Evolutionary conservation across 306 rosid genomes (phyloP).

Genomic region (Astragalus glycyphyllos): DNA sequence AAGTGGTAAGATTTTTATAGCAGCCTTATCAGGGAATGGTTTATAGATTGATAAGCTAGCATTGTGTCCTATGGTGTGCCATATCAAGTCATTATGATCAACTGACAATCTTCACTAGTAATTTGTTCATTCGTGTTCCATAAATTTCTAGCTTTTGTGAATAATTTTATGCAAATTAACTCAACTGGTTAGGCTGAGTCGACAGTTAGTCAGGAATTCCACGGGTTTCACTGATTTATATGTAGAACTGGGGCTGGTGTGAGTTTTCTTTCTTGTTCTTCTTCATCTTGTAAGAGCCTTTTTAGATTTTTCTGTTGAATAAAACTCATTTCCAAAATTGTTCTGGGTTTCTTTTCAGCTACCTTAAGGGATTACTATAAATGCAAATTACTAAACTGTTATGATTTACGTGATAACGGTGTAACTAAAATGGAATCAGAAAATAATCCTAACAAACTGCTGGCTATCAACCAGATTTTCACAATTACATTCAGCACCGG

Average conservation of each 20-base stretch:
- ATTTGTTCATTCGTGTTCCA: constrained; percentile 21
- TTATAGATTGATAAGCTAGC: constrained; percentile 32
- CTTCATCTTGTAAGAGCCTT: no score
- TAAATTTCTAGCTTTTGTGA: constrained; percentile 24
- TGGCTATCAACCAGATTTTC: not conserved
- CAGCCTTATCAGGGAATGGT: not conserved
- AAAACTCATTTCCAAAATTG: no score
- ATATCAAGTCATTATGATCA: constrained; percentile 6
- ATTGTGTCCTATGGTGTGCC: not conserved
- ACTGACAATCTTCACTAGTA: not conserved
- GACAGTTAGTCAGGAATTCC: no score
- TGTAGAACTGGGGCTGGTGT: no score
- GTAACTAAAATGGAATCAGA: constrained; percentile 2
- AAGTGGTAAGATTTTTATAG: constrained; percentile 71
- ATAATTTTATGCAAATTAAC: constrained; percentile 18
- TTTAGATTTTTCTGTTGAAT: no score
- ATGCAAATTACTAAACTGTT: not conserved
- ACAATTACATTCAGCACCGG: not conserved
- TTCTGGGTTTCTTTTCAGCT: no score
- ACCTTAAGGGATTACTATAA: not conserved
- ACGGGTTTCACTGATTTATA: no score
- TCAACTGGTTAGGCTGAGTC: not conserved
- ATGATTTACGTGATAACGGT: not conserved
- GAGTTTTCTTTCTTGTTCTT: no score
- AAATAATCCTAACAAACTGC: not conserved